These are phyloP conservation scores for Agaricus subrufescens DNA, from an alignment of 768 basidiomycete species.

Conservation along the genomic window DNA sequence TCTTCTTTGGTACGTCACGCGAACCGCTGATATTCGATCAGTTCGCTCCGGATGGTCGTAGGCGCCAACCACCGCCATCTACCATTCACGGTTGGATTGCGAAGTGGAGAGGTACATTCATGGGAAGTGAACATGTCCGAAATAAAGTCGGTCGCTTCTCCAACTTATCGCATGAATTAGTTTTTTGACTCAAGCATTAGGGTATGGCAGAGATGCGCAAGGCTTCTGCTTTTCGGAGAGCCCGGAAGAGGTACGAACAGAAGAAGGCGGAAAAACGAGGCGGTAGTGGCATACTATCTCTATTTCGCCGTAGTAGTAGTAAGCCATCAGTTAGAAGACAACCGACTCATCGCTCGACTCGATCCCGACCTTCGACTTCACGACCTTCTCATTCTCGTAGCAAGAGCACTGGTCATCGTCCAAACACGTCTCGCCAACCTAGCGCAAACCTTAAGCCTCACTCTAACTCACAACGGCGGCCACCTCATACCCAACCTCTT, in stretches of 20 bases:
- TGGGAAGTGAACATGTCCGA: conserved; percentile 56
- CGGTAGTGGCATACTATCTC: conserved; percentile 17
- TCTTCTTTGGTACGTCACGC: background rate
- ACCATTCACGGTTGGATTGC: conserved; percentile 74
- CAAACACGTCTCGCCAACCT: background rate
- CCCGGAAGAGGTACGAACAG: conserved; percentile 1
- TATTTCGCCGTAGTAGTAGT: conserved; percentile 15
- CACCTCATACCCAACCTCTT: background rate
- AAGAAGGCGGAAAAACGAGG: conserved; percentile 13
- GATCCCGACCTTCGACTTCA: background rate
- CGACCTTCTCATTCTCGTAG: background rate
- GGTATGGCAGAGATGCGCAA: conserved; percentile 71
- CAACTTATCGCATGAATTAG: background rate
- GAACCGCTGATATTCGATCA: conserved; percentile 12
- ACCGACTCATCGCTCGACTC: background rate
- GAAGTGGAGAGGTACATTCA: conserved; percentile 71
- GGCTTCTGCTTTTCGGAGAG: conserved; percentile 27
- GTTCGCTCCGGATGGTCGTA: conserved; percentile 40
- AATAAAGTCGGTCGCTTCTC: conserved; percentile 29
- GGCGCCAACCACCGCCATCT: conserved; percentile 45
- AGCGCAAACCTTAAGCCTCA: background rate
- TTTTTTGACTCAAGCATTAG: conserved; percentile 19
- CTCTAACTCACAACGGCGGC: background rate
- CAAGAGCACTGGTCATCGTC: background rate
- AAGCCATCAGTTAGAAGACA: background rate